Evolutionary conservation across 768 basidiomycete species (phyloP).

Genomic region (Heimioporus sp.): DNA sequence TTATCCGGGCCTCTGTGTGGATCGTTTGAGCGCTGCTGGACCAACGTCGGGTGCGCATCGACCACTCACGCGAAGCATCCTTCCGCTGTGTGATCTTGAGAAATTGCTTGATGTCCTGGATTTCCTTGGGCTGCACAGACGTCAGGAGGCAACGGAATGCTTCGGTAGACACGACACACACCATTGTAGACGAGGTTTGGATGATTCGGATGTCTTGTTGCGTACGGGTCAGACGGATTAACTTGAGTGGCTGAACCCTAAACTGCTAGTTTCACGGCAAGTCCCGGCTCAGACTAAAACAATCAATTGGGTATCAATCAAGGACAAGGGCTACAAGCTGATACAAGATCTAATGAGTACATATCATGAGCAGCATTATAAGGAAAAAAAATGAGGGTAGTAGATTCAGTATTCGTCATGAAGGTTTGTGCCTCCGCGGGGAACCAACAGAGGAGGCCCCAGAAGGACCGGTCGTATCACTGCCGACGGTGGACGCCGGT

Average conservation of each 20-base stretch:
- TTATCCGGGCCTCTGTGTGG: slow-evolving; percentile 89
- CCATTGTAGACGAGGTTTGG: slow-evolving; percentile 25
- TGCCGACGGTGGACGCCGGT: slow-evolving; percentile 42
- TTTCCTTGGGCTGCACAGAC: slow-evolving; percentile 82
- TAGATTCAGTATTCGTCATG: slow-evolving; percentile 3
- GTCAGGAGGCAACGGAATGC: not conserved
- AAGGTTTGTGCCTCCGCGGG: slow-evolving; percentile 27
- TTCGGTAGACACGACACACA: slow-evolving; percentile 6
- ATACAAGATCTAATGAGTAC: slow-evolving; percentile 22
- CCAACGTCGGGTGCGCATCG: too few species aligned
- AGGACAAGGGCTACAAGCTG: slow-evolving; percentile 13
- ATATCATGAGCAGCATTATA: not conserved
- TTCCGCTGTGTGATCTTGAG: slow-evolving; percentile 96
- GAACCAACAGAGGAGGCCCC: slow-evolving; percentile 27
- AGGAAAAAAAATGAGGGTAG: not conserved
- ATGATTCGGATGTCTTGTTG: slow-evolving; percentile 3
- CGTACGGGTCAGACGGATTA: not conserved
- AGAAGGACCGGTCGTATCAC: slow-evolving; percentile 18
- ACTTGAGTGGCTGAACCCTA: slow-evolving; percentile 33
- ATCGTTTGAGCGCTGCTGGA: slow-evolving; percentile 2
- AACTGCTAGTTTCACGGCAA: slow-evolving; percentile 26
- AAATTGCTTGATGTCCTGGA: slow-evolving; percentile 98
- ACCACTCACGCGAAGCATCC: slow-evolving; percentile 88
- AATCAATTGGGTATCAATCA: not conserved
- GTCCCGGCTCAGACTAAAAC: slow-evolving; percentile 11